Base-by-base conservation (phyloP, 805 yeast species). In the Kluyveromyces wickerhamii region DNA sequence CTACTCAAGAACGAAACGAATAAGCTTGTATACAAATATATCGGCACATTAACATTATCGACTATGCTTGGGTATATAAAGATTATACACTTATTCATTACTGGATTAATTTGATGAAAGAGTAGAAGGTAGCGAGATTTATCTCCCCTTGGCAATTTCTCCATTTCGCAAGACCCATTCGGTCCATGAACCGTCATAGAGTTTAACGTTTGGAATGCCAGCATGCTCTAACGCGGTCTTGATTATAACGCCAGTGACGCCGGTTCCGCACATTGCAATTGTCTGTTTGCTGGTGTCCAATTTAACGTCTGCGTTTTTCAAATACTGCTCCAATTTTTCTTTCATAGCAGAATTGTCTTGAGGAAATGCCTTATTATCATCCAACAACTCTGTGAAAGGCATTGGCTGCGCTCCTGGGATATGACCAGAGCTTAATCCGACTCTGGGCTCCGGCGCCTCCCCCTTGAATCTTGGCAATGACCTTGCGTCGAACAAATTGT, bases 251-350 rank as follows among this genome's bases (percentile, higher is more conserved):
- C 96, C 97, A 8, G 96, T 79, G 32, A 92, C 96, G 29, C 97
- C 98, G 1, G 96, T 80, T 19, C 97, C 98, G 55, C 98, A 92
- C 84, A 84, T 76, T 25, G 81, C 82, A 32, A 92, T 75, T 13
- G 83, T 75, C 9, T 85, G 88, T 49, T 80, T 79, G 12, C 65
- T 58, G 4, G 54, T 51, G 38, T 64, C 63, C 9, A 49, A 47
- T 2, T 37, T 59, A 34, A 39, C 47, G 3, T 63, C 61, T 26
- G 69, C 55, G 27, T 59, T 62, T 7, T 65, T 51, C 44, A 87
- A 70, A 8, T 75, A 54, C 11, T 59, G 50, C 5, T 53, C 39
- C 24, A 89, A 51, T 28, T 71, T 74, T 8, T 56, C 62, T 7
- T 63, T 51, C 43, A 50, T 41, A 7, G 39, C 43, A 17, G 29